Evolutionary conservation across 495 filamentous ascomycete species (phyloP).

Genomic region (Penicillium silybi): DNA sequence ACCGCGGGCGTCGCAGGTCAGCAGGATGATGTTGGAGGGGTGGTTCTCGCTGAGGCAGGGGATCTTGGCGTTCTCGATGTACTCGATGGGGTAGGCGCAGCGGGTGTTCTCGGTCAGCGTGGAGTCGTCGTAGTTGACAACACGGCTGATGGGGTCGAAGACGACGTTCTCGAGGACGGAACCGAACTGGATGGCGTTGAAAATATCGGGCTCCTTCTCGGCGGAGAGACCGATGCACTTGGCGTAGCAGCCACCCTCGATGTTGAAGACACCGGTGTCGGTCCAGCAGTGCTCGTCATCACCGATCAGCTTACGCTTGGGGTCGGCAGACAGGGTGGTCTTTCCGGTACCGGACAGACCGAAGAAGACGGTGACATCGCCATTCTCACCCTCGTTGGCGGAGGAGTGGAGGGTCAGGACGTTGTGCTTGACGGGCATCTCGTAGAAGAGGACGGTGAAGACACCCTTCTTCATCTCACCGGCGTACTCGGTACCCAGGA

Average conservation of each 20-base stretch:
- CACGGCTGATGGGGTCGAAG: conserved; percentile 84
- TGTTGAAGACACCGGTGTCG: conserved; percentile 96
- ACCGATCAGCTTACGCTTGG: conserved; percentile 92
- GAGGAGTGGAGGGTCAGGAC: conserved; percentile 96
- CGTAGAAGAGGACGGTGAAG: conserved; percentile 99
- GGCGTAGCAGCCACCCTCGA: conserved; percentile 98
- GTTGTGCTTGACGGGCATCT: conserved; percentile 99
- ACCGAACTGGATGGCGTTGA: conserved; percentile 91
- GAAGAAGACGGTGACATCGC: conserved; percentile 98
- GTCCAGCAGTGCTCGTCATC: conserved; percentile 99
- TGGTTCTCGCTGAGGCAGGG: conserved; percentile 84
- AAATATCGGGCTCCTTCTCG: conserved; percentile 99
- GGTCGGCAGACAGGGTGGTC: conserved; percentile 95
- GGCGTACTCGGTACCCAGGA: conserved; percentile 97
- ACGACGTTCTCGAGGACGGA: conserved; percentile 98
- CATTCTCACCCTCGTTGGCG: conserved; percentile 81
- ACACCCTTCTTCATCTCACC: conserved; percentile 99
- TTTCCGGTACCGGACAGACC: conserved; percentile 98
- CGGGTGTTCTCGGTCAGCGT: conserved; percentile 98
- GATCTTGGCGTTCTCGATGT: conserved; percentile 97
- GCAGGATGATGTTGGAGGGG: conserved; percentile 94
- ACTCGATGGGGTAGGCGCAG: conserved; percentile 98
- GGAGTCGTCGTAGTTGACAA: conserved; percentile 90
- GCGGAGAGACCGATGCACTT: conserved; percentile 97
- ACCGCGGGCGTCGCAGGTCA: conserved; percentile 96